A percentile compares a stretch with the other conserved stretches of the same genome.
Conservation (phyloP, 169 alveolate genomes). For the Eimeria falciformis region DNA sequence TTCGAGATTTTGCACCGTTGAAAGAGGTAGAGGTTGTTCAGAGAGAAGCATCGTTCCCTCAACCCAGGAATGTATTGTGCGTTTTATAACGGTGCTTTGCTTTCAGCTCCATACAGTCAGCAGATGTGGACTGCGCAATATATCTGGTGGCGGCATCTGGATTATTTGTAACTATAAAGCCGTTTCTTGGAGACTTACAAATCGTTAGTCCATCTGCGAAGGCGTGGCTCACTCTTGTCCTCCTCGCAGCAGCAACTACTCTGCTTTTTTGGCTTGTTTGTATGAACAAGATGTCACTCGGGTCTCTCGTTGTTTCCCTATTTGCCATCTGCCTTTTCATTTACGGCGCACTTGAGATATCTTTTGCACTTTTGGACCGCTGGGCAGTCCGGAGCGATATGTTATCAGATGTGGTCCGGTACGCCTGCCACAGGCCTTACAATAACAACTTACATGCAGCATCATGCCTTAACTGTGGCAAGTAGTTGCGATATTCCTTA, state of each 20-base stretch:
- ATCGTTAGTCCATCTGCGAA: constrained; percentile 71
- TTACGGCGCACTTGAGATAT: constrained; percentile 68
- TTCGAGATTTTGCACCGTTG: no score
- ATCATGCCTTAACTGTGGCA: no score
- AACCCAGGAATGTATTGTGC: not conserved
- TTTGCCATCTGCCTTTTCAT: constrained; percentile 59
- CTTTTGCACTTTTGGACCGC: constrained; percentile 74
- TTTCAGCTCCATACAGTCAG: constrained; percentile 73
- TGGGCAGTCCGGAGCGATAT: constrained; percentile 79
- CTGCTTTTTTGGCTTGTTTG: constrained; percentile 59
- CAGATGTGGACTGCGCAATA: constrained; percentile 77
- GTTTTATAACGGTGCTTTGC: not conserved
- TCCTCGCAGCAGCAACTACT: constrained; percentile 8
- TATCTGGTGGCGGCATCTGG: constrained; percentile 77
- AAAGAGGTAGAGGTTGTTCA: no score
- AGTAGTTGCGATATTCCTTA: no score
- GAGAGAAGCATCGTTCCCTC: no score
- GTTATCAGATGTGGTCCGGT: constrained; percentile 75
- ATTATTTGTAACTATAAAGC: constrained; percentile 47
- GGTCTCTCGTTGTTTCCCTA: constrained; percentile 60
- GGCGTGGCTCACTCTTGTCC: constrained; percentile 57
- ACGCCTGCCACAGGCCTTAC: not conserved
- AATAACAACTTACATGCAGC: no score
- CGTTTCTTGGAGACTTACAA: constrained; percentile 72
- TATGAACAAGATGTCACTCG: constrained; percentile 52